Percentiles rank a stretch among this genome's conserved stretches.
Evolutionary conservation across 768 basidiomycete species (phyloP).

Genomic region (Tulasnella sp.): DNA sequence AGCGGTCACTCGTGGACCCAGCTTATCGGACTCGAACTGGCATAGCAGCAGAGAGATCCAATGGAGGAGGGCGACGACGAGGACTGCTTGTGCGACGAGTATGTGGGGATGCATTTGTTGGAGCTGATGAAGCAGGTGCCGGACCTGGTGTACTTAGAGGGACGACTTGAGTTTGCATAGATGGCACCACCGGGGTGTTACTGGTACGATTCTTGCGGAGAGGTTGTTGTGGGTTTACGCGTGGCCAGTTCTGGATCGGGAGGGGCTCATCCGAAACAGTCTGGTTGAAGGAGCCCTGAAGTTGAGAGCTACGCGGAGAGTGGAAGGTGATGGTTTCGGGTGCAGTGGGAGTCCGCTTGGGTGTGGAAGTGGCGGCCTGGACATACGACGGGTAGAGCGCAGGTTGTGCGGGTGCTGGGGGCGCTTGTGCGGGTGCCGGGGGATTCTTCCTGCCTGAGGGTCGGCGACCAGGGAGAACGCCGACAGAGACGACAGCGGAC

Average conservation of each 20-base stretch:
- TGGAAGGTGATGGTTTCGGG: slow-evolving; percentile 11
- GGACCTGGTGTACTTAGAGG: slow-evolving; percentile 7
- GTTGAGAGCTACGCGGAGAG: not conserved
- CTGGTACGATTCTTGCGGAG: slow-evolving; percentile 1
- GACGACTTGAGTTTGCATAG: slow-evolving; percentile 8
- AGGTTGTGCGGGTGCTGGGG: not conserved
- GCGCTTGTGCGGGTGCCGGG: not conserved
- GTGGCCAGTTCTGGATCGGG: slow-evolving; percentile 21
- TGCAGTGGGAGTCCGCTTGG: not conserved
- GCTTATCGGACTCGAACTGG: not conserved
- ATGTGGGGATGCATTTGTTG: not conserved
- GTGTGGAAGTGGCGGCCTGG: not conserved
- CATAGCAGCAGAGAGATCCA: slow-evolving; percentile 23
- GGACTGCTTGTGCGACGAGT: slow-evolving; percentile 17
- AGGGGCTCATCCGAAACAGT: slow-evolving; percentile 13
- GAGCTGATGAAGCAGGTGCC: not conserved
- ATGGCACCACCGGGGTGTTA: slow-evolving; percentile 13
- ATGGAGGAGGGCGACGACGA: slow-evolving; percentile 23
- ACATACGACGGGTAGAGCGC: slow-evolving; percentile 21
- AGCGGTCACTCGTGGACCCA: not conserved
- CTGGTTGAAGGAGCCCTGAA: not conserved
- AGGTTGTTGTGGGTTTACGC: slow-evolving; percentile 26
- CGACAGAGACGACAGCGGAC: slow-evolving; percentile 18
- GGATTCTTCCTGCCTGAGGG: slow-evolving; percentile 2
- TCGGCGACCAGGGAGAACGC: slow-evolving; percentile 19